Percentiles rank a stretch among this genome's conserved stretches.
Evolutionary conservation across 805 yeast genomes (phyloP).

Genomic region (Wickerhamomyces ciferrii): DNA sequence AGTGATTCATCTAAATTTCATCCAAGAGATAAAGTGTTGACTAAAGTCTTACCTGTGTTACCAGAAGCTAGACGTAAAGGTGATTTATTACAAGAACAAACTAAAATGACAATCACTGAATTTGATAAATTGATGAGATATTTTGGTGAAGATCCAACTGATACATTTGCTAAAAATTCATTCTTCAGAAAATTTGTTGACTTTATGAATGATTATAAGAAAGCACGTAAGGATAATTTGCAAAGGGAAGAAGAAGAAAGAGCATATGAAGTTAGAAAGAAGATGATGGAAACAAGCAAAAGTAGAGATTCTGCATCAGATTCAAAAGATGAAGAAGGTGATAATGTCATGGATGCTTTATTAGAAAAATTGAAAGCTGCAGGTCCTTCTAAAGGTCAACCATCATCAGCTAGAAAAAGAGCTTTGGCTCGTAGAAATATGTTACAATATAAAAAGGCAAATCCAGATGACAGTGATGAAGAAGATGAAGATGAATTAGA

Average conservation of each 20-base stretch:
- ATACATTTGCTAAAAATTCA: slow-evolving; percentile 47
- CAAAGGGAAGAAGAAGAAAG: slow-evolving; percentile 64
- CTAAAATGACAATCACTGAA: slow-evolving; percentile 42
- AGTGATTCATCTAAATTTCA: slow-evolving; percentile 60
- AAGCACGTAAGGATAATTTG: slow-evolving; percentile 60
- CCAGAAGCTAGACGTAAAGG: slow-evolving; percentile 52
- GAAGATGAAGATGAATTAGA: slow-evolving; percentile 5
- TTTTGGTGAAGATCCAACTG: slow-evolving; percentile 64
- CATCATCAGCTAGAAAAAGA: slow-evolving; percentile 74
- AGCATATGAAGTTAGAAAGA: slow-evolving; percentile 59
- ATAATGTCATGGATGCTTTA: slow-evolving; percentile 75
- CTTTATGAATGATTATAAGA: slow-evolving; percentile 56
- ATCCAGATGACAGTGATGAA: slow-evolving; percentile 13
- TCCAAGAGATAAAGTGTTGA: slow-evolving; percentile 58
- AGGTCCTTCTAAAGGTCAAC: slow-evolving; percentile 72
- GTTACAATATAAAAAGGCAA: slow-evolving; percentile 29
- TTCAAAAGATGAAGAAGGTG: slow-evolving; percentile 28
- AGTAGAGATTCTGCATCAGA: slow-evolving; percentile 15
- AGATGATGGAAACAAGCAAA: slow-evolving; percentile 36
- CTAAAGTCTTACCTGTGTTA: slow-evolving; percentile 45
- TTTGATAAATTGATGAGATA: slow-evolving; percentile 58
- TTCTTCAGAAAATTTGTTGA: slow-evolving; percentile 59
- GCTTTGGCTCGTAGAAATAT: slow-evolving; percentile 69
- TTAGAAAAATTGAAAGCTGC: slow-evolving; percentile 84
- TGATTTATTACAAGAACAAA: slow-evolving; percentile 44